These are phyloP conservation scores for Neurospora sp. DNA, from an alignment of 495 filamentous ascomycete species.

Conservation along the genomic window DNA sequence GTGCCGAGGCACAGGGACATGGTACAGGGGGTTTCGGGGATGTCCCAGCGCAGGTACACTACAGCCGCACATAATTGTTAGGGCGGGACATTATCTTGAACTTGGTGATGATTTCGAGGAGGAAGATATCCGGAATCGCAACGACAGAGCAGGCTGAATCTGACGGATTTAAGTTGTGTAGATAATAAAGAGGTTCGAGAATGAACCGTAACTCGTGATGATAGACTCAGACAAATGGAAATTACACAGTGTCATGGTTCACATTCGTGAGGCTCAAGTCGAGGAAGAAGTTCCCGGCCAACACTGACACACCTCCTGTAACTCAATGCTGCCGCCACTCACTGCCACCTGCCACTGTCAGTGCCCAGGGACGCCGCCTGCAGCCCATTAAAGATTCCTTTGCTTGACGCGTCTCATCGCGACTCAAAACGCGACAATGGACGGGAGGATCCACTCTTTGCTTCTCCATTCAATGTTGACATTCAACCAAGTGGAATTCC, in stretches of 20 bases:
- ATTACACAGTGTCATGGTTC: background rate
- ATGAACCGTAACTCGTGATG: too few species aligned
- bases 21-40: background rate
- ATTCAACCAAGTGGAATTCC: background rate
- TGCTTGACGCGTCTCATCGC: background rate
- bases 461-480: background rate
- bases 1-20: constrained; percentile 23
- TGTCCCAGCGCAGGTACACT: background rate
- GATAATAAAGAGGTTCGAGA: background rate
- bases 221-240: too few species aligned
- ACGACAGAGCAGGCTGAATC: fast-evolving
- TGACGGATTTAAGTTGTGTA: background rate
- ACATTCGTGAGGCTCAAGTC: background rate
- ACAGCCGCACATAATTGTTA: background rate
- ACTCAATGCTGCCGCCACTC: background rate
- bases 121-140: background rate
- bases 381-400: background rate
- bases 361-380: background rate
- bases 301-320: background rate
- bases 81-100: too few species aligned
- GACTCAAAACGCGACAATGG: background rate
- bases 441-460: background rate
- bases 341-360: background rate
- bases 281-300: too few species aligned
- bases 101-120: too few species aligned